These are phyloP conservation scores for Berkeleyomyces rouxiae DNA, from an alignment of 2,329 filamentous ascomycete genomes.

Conservation along the genomic window DNA sequence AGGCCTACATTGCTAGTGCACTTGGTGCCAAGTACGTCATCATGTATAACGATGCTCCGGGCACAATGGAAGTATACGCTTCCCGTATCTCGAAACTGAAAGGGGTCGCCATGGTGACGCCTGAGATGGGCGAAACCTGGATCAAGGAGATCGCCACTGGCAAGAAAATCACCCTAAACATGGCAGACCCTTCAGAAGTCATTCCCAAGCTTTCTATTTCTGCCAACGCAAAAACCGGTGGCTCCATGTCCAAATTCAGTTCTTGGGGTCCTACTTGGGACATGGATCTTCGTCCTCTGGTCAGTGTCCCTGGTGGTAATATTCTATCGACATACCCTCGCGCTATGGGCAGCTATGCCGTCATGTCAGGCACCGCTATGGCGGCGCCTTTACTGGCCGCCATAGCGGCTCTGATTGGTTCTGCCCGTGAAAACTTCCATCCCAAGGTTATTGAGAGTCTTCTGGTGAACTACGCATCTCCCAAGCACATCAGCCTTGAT, in stretches of 20 bases:
- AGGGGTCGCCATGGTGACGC: conserved; percentile 27
- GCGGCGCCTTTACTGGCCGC: conserved; percentile 38
- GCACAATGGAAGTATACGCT: conserved; percentile 22
- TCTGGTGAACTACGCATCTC: conserved; percentile 32
- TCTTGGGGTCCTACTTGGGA: conserved; percentile 47
- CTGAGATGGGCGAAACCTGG: conserved; percentile 28
- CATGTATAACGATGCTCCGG: conserved; percentile 39
- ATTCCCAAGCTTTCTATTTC: conserved; percentile 20
- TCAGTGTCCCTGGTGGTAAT: conserved; percentile 38
- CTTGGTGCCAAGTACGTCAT: conserved; percentile 44
- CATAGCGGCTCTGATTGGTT: conserved; percentile 35
- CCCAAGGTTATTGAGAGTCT: conserved; percentile 33
- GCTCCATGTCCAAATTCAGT: conserved; percentile 35
- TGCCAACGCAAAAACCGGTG: conserved; percentile 30
- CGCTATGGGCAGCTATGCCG: conserved; percentile 25
- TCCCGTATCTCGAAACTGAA: conserved; percentile 19
- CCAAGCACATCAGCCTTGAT: conserved; percentile 32
- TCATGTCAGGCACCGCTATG: conserved; percentile 44
- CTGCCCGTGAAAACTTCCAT: conserved; percentile 34
- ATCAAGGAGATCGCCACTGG: conserved; percentile 27
- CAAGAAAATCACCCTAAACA: conserved; percentile 27
- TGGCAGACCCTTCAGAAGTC: conserved; percentile 26
- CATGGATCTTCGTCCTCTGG: conserved; percentile 37
- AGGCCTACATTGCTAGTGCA: conserved; percentile 34
- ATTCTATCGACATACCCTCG: conserved; percentile 40